phyloP scores from a whole-genome alignment of 495 filamentous ascomycete species.

The Glarea lozoyensis region DNA sequence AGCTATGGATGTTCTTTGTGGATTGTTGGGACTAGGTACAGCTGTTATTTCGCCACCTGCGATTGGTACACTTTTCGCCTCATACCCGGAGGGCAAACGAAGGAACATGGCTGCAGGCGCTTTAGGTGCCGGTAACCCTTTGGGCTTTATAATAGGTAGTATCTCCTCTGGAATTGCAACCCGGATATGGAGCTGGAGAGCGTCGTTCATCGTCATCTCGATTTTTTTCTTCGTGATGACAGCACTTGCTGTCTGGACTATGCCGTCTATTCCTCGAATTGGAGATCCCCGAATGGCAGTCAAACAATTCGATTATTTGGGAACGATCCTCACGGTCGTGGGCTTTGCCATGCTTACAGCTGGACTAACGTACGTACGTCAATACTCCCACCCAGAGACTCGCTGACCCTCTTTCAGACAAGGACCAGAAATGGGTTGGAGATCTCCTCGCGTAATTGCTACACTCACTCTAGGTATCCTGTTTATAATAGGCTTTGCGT shows the following conservation, averaged over 20 bases:
- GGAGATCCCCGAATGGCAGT: conserved; percentile 27
- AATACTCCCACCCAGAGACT: background rate
- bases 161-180: conserved; percentile 50
- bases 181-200: conserved; percentile 47
- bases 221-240: conserved; percentile 46
- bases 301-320: conserved; percentile 27
- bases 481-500: conserved; percentile 39
- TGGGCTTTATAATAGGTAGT: conserved; percentile 52
- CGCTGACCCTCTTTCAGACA: conserved; percentile 13
- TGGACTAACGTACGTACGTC: conserved; percentile 23
- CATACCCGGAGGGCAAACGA: conserved; percentile 43
- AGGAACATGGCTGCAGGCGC: conserved; percentile 57
- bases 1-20: conserved; percentile 48
- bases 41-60: conserved; percentile 52
- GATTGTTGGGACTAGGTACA: conserved; percentile 48
- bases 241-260: conserved; percentile 40
- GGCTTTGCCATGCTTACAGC: conserved; percentile 27
- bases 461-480: conserved; percentile 45
- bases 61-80: conserved; percentile 47
- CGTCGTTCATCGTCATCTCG: conserved; percentile 47
- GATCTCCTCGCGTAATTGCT: conserved; percentile 45
- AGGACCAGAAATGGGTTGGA: conserved; percentile 40
- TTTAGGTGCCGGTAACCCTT: conserved; percentile 53
- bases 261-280: conserved; percentile 41
- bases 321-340: conserved; percentile 21